Percentiles rank a stretch among this genome's conserved stretches.
Conservation (phyloP, 192 early-diverging fungal species). For the Coemansia aciculifera region DNA sequence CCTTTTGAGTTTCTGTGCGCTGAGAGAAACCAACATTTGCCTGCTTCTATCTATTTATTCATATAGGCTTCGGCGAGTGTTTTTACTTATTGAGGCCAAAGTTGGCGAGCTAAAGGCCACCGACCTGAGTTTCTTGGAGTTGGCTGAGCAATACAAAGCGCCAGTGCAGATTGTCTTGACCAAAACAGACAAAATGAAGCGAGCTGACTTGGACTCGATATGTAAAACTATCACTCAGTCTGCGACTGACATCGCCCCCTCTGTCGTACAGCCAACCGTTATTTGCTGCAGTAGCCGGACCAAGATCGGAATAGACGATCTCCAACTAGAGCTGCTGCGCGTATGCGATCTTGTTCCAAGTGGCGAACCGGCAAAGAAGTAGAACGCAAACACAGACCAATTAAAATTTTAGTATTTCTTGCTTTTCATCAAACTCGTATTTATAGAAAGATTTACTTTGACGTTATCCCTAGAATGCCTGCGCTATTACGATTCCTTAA, state of each 20-base stretch:
- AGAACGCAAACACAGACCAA: neutral
- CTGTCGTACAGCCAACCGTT: constrained; percentile 21
- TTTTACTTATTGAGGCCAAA: constrained; percentile 55
- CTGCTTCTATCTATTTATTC: neutral
- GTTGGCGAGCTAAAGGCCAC: constrained; percentile 54
- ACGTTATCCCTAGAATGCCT: too few relatives aligned
- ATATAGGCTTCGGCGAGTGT: constrained; percentile 45
- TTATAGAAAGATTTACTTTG: too few relatives aligned
- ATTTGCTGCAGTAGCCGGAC: constrained; percentile 37
- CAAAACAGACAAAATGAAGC: constrained; percentile 53
- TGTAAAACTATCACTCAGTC: constrained; percentile 2
- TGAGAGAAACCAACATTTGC: neutral
- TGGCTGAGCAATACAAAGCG: constrained; percentile 29
- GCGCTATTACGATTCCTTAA: too few relatives aligned
- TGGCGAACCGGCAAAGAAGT: neutral
- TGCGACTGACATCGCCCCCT: constrained; percentile 27
- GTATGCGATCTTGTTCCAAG: constrained; percentile 23
- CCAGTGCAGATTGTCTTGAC: constrained; percentile 45
- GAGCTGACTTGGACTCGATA: constrained; percentile 19
- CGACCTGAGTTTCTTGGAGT: constrained; percentile 43
- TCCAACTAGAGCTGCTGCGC: constrained; percentile 42
- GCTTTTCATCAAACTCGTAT: neutral
- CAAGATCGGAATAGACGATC: constrained; percentile 22
- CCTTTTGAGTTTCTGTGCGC: neutral
- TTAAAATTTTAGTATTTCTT: neutral